Percentiles rank a stretch among this genome's conserved stretches.
Conservation (phyloP, 306 rosid species). For the Cyclanthera cordifolia region DNA sequence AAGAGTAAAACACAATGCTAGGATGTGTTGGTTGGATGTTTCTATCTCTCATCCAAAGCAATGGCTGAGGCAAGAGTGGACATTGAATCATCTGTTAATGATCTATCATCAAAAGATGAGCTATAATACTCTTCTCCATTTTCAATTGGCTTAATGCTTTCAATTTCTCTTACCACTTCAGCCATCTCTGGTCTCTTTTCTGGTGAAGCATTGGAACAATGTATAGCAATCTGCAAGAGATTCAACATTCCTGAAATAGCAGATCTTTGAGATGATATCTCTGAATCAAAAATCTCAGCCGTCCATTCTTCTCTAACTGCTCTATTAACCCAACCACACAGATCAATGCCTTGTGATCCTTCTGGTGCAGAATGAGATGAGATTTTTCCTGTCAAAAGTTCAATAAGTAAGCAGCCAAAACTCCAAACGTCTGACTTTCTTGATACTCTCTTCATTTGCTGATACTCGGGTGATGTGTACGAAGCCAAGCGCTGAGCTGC, state of each 20-base stretch:
- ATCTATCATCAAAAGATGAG: conserved; percentile 30
- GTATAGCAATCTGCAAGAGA: conserved; percentile 54
- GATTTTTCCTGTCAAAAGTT: conserved; percentile 61
- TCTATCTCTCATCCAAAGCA: conserved; percentile 29
- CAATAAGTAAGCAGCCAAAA: conserved; percentile 58
- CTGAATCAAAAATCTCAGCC: conserved; percentile 64
- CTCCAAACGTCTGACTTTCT: conserved; percentile 68
- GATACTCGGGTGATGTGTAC: conserved; percentile 55
- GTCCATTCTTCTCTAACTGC: conserved; percentile 92
- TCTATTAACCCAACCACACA: conserved; percentile 53
- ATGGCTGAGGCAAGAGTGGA: conserved; percentile 27
- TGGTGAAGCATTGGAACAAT: conserved; percentile 42
- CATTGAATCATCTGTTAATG: conserved; percentile 43
- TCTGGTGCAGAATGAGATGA: conserved; percentile 39
- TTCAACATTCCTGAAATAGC: conserved; percentile 56
- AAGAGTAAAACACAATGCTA: not conserved
- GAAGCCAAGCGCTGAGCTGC: conserved; percentile 51
- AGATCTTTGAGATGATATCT: conserved; percentile 29
- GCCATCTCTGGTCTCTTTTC: conserved; percentile 57
- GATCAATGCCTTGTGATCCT: conserved; percentile 40
- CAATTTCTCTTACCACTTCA: conserved; percentile 51
- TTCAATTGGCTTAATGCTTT: conserved; percentile 22
- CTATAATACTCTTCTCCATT: conserved; percentile 38
- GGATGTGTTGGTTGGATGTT: not conserved
- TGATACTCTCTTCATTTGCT: conserved; percentile 31